Conservation (phyloP, 2,329 filamentous ascomycete species). For the Calonectria pteridis region DNA sequence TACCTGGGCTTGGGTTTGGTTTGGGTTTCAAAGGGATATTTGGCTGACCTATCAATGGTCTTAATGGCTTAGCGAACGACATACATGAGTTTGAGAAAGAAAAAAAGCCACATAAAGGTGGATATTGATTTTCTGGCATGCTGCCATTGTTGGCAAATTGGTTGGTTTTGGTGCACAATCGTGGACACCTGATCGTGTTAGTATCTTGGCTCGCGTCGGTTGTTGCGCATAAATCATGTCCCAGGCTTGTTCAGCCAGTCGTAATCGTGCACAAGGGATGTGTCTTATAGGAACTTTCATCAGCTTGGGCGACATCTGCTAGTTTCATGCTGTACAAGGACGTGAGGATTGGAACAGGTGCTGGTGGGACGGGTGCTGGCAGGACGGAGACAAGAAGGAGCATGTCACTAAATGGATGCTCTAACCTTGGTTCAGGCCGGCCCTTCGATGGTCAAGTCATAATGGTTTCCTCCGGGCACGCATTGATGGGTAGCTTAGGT, state of each 20-base stretch:
- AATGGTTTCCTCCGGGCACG: background rate
- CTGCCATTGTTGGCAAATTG: background rate
- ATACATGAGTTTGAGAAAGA: slow-evolving; percentile 17
- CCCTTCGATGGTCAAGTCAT: background rate
- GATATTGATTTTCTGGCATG: slow-evolving; percentile 1
- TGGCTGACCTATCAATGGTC: background rate
- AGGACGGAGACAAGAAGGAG: background rate
- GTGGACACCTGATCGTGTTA: background rate
- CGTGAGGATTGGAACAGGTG: background rate
- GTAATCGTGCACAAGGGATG: background rate
- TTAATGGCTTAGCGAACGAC: slow-evolving; percentile 21
- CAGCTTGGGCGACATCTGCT: background rate
- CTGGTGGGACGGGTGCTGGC: background rate
- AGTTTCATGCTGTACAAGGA: background rate
- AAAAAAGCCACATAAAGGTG: background rate
- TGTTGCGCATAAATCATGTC: slow-evolving; percentile 10
- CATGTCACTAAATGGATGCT: background rate
- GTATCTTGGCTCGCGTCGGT: background rate
- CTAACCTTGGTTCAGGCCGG: background rate
- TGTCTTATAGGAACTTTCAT: background rate
- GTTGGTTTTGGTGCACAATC: background rate
- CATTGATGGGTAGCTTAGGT: slow-evolving; percentile 13
- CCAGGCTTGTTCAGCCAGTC: slow-evolving; percentile 3
- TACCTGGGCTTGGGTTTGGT: background rate
- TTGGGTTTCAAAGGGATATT: slow-evolving; percentile 1